Conservation (phyloP, 768 basidiomycete genomes). For the Hypholoma fasciculare region DNA sequence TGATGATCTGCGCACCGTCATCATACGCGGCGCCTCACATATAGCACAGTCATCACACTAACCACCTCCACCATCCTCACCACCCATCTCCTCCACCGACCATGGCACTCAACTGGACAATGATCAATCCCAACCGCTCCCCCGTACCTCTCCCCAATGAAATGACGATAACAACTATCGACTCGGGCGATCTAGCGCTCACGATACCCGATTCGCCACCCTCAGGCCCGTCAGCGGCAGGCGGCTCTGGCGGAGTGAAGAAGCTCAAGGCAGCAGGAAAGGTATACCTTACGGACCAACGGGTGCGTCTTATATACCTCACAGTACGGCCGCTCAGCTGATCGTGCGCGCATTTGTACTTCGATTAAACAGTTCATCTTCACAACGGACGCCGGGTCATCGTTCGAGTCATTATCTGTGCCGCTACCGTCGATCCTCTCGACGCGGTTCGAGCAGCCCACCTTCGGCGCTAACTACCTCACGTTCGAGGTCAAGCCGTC, state of each 20-base stretch:
- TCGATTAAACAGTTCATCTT: constrained; percentile 59
- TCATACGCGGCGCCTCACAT: too few species aligned
- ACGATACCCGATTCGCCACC: constrained; percentile 57
- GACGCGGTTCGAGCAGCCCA: constrained; percentile 76
- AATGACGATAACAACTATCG: constrained; percentile 52
- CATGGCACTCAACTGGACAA: constrained; percentile 84
- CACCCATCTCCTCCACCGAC: constrained; percentile 10
- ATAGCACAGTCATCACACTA: too few species aligned
- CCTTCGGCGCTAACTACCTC: constrained; percentile 69
- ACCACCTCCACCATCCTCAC: constrained; percentile 8
- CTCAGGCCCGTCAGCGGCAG: constrained; percentile 37
- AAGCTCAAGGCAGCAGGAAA: constrained; percentile 61
- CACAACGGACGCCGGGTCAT: constrained; percentile 33
- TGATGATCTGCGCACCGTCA: too few species aligned
- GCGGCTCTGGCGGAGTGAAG: constrained; percentile 54
- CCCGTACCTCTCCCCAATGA: constrained; percentile 70
- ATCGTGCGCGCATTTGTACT: neutral
- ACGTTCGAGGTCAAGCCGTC: constrained; percentile 67
- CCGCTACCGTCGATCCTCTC: constrained; percentile 66
- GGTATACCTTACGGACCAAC: constrained; percentile 68
- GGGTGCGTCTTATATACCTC: constrained; percentile 45
- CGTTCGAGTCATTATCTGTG: constrained; percentile 52
- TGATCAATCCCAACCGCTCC: constrained; percentile 55
- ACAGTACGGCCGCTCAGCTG: neutral
- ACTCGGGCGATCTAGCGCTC: constrained; percentile 57